Evolutionary conservation across 2,329 filamentous ascomycete species (phyloP), one percentile per base, ranked within the genome.

Genomic region (Pyrenophora tritici-repentis): DNA sequence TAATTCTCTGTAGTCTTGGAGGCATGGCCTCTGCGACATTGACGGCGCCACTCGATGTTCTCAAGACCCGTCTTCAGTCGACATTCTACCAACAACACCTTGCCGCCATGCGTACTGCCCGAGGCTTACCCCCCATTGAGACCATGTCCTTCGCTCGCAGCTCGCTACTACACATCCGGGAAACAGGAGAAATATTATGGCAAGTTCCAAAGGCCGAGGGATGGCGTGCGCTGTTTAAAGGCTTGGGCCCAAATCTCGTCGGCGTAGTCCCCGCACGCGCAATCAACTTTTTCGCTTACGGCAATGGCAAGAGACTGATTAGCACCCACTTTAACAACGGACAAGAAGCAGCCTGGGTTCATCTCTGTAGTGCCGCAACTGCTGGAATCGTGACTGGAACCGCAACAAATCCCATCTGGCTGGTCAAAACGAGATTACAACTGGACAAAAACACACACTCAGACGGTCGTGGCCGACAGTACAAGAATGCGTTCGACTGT

Each of bases 221-320:
- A 17, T 88, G 87, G 79, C 85, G 91, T 43, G 92, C 91, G 9
- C 81, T 97, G 3, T 97, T 97, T 81, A 96, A 96, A 72, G 93
- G 93, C 17, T 81, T 97, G 3, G 92, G 91, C 0, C 92, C 93
- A 1, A 97, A 96, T 73, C 80, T 97, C 6, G 81, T 94, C 6
- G 92, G 93, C 49, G 91, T 96, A 2, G 88, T 97, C 7, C 92
- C 92, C 1, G 92, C 92, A 14, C 83, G 91, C 54, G 87, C 89
- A 44, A 97, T 97, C 75, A 96, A 95, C 74, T 97, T 97, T 73
- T 96, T 87, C 76, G 86, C 90, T 12, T 96, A 97, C 71, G 91
- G 91, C 42, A 97, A 96, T 70, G 88, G 91, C 60, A 97, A 97
- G 77, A 82, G 88, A 26, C 77, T 95, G 40, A 86, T 95, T 53